A percentile compares a stretch with the other conserved stretches of the same genome.
Evolutionary conservation across 78 protist species (phyloP).

Genomic region (Dictyostelium capitatum): DNA sequence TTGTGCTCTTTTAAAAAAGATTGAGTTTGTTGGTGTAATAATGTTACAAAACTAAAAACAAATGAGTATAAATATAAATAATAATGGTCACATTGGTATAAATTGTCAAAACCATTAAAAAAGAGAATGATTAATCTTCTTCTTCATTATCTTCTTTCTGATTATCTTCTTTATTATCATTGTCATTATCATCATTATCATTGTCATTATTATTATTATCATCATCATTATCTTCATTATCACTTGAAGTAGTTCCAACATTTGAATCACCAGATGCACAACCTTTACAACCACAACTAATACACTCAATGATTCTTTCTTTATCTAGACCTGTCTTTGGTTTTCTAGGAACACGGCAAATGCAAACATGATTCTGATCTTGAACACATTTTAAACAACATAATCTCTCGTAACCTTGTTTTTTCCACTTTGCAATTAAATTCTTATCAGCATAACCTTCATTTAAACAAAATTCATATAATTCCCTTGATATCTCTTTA

Average conservation of each 20-base stretch:
- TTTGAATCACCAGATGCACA: constrained; percentile 85
- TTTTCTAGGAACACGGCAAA: constrained; percentile 94
- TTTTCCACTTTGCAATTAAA: constrained; percentile 98
- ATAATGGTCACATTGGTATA: no score
- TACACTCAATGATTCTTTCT: constrained; percentile 83
- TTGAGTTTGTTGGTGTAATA: no score
- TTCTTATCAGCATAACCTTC: constrained; percentile 89
- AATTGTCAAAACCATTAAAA: no score
- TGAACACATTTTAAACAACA: constrained; percentile 96
- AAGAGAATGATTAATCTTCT: neutral
- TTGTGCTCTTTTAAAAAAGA: no score
- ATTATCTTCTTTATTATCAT: no score
- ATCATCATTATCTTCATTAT: neutral
- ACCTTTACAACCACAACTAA: constrained; percentile 92
- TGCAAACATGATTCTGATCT: constrained; percentile 85
- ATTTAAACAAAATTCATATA: constrained; percentile 92
- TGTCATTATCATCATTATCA: neutral
- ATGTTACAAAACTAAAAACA: no score
- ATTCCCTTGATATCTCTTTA: constrained; percentile 85
- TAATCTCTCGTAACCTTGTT: constrained; percentile 94
- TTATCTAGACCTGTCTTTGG: constrained; percentile 78
- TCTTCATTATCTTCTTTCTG: neutral
- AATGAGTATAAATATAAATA: no score
- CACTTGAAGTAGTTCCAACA: neutral
- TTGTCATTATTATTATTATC: neutral